Evolutionary conservation across 768 basidiomycete genomes (phyloP).

Genomic region (Suillus sp.): DNA sequence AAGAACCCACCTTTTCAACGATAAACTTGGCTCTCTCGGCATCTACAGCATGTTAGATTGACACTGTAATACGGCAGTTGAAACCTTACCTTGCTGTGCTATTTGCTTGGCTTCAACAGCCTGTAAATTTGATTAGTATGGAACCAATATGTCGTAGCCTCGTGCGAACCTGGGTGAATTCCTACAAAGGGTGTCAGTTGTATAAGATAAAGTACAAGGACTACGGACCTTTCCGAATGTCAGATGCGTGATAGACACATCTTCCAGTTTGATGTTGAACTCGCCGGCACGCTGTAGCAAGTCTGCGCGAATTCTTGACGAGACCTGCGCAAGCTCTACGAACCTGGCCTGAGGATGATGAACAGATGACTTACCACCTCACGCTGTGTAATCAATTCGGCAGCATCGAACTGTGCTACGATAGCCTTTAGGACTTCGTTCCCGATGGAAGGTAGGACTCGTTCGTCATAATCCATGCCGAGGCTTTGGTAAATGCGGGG

Average conservation of each 20-base stretch:
- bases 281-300: slow-evolving; percentile 91
- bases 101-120: slow-evolving; percentile 99
- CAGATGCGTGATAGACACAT: slow-evolving; percentile 93
- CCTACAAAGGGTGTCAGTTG: slow-evolving; percentile 46
- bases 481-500: slow-evolving; percentile 93
- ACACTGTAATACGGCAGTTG: background rate
- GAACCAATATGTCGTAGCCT: slow-evolving; percentile 6
- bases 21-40: slow-evolving; percentile 99
- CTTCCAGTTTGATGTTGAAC: slow-evolving; percentile 94
- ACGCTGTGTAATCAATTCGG: slow-evolving; percentile 94
- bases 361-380: slow-evolving; percentile 72
- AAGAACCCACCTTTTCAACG: slow-evolving; percentile 82
- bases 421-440: slow-evolving; percentile 98
- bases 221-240: slow-evolving; percentile 79
- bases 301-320: slow-evolving; percentile 89
- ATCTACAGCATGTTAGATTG: slow-evolving; percentile 51
- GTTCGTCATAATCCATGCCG: slow-evolving; percentile 96
- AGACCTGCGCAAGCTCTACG: slow-evolving; percentile 55
- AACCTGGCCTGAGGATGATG: background rate
- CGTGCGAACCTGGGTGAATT: slow-evolving; percentile 70
- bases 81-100: slow-evolving; percentile 87
- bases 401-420: slow-evolving; percentile 97
- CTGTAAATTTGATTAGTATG: slow-evolving; percentile 31
- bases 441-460: slow-evolving; percentile 95
- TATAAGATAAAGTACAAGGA: background rate